A percentile compares a stretch with the other conserved stretches of the same genome.
Conservation (phyloP, 1,139 yeast genomes). For the Debaryomycetaceae sp. region DNA sequence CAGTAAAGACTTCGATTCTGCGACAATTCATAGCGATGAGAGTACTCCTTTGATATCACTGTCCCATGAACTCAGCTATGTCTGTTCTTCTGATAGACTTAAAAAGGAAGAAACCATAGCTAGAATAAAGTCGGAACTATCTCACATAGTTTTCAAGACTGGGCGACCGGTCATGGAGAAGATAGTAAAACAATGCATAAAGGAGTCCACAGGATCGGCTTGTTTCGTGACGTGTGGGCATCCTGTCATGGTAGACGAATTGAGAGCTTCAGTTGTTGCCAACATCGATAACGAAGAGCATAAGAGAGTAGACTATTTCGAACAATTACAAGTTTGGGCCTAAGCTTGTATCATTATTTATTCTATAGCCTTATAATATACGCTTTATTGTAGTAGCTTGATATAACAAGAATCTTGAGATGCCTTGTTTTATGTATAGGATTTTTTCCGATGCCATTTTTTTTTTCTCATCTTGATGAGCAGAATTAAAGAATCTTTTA, state of each 20-base stretch:
- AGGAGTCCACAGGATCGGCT: slow-evolving; percentile 35
- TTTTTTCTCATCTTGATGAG: background rate
- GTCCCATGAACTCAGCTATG: background rate
- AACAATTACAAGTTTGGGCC: slow-evolving; percentile 46
- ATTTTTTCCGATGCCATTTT: background rate
- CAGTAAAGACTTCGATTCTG: background rate
- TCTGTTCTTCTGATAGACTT: background rate
- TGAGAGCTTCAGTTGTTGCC: slow-evolving; percentile 31
- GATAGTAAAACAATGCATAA: slow-evolving; percentile 34
- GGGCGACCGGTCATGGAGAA: slow-evolving; percentile 44
- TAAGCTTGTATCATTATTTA: slow-evolving; percentile 4
- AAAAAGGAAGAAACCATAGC: slow-evolving; percentile 1
- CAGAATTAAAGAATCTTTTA: background rate
- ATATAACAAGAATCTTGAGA: no score
- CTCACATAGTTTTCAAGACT: slow-evolving; percentile 35
- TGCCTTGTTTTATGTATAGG: background rate
- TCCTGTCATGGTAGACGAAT: slow-evolving; percentile 48
- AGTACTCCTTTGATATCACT: background rate
- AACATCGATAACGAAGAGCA: slow-evolving; percentile 22
- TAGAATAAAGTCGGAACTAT: slow-evolving; percentile 15
- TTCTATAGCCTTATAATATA: no score
- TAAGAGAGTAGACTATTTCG: slow-evolving; percentile 46
- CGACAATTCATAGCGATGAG: background rate
- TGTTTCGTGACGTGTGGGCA: slow-evolving; percentile 50
- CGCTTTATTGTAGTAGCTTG: no score